These are phyloP conservation scores for Suhomyces terraborum DNA, from an alignment of 1,139 yeast species.

Conservation along the genomic window DNA sequence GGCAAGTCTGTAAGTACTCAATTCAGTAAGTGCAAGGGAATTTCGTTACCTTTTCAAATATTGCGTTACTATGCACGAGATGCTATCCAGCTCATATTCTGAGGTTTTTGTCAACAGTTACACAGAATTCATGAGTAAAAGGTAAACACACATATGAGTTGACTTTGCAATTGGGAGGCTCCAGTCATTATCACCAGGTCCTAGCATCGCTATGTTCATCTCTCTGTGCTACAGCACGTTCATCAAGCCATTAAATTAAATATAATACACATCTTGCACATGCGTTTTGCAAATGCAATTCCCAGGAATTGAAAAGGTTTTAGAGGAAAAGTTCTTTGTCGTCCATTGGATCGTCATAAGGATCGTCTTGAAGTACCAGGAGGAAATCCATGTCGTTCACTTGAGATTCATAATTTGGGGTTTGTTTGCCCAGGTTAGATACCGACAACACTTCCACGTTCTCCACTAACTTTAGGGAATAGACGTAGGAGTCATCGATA, in stretches of 20 bases:
- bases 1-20: too few species aligned
- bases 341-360: constrained; percentile 17
- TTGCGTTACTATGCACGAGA: too few species aligned
- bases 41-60: too few species aligned
- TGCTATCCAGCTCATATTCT: too few species aligned
- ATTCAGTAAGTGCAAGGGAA: too few species aligned
- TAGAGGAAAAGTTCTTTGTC: constrained; percentile 6
- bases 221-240: background rate
- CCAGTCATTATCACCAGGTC: too few species aligned
- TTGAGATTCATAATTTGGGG: constrained; percentile 10
- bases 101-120: too few species aligned
- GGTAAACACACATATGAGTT: too few species aligned
- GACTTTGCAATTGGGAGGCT: too few species aligned
- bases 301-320: constrained; percentile 4
- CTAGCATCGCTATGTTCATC: too few species aligned
- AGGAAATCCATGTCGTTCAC: constrained; percentile 25
- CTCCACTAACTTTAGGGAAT: constrained; percentile 24
- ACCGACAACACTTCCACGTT: constrained; percentile 30
- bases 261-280: constrained; percentile 5
- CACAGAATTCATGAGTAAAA: too few species aligned
- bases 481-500: constrained; percentile 4
- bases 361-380: constrained; percentile 24
- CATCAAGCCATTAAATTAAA: background rate
- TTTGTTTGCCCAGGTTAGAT: background rate
- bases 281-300: background rate